Evolutionary conservation across 2,329 filamentous ascomycete species (phyloP).

Genomic region (Cordyceps pruinosa): DNA sequence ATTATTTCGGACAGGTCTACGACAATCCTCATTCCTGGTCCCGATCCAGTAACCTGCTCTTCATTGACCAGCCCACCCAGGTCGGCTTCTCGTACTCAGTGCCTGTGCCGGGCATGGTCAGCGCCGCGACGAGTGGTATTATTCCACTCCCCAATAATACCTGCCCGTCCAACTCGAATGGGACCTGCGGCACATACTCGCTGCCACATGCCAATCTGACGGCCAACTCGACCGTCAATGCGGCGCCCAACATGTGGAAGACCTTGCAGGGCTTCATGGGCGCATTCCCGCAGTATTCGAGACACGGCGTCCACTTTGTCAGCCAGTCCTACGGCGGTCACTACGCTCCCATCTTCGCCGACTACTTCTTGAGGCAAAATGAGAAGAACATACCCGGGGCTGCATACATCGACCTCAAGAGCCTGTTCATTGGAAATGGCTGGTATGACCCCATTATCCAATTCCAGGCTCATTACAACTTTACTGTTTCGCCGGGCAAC

Average conservation of each 20-base stretch:
- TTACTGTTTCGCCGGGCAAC: neutral
- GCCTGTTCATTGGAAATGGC: conserved; percentile 60
- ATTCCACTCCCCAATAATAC: conserved; percentile 13
- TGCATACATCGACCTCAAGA: conserved; percentile 41
- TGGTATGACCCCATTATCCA: conserved; percentile 43
- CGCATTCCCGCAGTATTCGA: conserved; percentile 48
- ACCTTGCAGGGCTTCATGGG: conserved; percentile 55
- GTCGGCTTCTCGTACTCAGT: conserved; percentile 59
- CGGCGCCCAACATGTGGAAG: conserved; percentile 56
- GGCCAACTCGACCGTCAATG: conserved; percentile 3
- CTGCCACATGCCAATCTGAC: neutral
- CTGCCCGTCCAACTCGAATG: conserved; percentile 28
- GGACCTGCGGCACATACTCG: conserved; percentile 26
- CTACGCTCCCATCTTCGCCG: conserved; percentile 60
- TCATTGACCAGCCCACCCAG: conserved; percentile 57
- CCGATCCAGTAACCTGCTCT: conserved; percentile 43
- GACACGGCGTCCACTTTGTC: conserved; percentile 55
- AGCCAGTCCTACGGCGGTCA: conserved; percentile 64
- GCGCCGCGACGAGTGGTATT: neutral
- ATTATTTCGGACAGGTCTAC: conserved; percentile 43
- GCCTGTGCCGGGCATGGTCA: conserved; percentile 40
- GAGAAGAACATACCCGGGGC: conserved; percentile 33
- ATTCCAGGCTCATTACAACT: neutral
- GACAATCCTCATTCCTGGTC: conserved; percentile 60
- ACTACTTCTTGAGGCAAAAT: conserved; percentile 55